Percentiles rank a stretch among this genome's conserved stretches.
These are phyloP conservation scores for Bryopsis sp. DNA, from an alignment of 139 green algal species.

Conservation along the genomic window DNA sequence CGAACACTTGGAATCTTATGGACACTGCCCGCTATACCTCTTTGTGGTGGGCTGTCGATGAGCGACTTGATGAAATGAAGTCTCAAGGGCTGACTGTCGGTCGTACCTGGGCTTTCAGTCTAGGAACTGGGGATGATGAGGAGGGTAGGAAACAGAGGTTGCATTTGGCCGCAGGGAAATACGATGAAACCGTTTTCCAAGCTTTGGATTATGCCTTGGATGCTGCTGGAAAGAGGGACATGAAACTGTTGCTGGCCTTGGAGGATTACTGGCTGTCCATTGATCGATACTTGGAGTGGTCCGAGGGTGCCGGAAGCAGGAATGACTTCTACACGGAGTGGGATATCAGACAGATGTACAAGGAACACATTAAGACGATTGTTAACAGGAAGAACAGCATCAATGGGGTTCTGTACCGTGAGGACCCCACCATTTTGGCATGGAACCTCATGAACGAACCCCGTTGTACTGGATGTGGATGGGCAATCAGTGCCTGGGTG, in stretches of 20 bases:
- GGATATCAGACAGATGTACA: slow-evolving; percentile 24
- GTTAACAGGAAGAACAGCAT: slow-evolving; percentile 28
- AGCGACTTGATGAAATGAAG: too few relatives aligned
- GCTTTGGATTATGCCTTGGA: slow-evolving; percentile 13
- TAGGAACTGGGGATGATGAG: too few relatives aligned
- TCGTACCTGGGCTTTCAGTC: too few relatives aligned
- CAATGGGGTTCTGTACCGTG: slow-evolving; percentile 38
- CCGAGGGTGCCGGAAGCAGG: neutral
- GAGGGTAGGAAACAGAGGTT: too few relatives aligned
- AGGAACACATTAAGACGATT: slow-evolving; percentile 21
- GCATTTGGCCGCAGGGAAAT: slow-evolving; percentile 5
- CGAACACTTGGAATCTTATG: too few relatives aligned
- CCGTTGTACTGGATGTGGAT: neutral
- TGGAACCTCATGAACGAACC: slow-evolving; percentile 33
- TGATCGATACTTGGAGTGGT: slow-evolving; percentile 8
- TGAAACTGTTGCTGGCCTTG: slow-evolving; percentile 11
- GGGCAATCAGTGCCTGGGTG: slow-evolving; percentile 38
- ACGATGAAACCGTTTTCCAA: slow-evolving; percentile 13
- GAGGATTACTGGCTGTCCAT: slow-evolving; percentile 5
- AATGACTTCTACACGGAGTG: slow-evolving; percentile 22
- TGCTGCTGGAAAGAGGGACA: slow-evolving; percentile 1
- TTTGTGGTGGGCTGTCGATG: too few relatives aligned
- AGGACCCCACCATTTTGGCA: slow-evolving; percentile 70
- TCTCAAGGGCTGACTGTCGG: too few relatives aligned
- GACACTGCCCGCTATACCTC: too few relatives aligned